phyloP scores from a whole-genome alignment of 139 green algal species.

The Chlamydomonas sp. region DNA sequence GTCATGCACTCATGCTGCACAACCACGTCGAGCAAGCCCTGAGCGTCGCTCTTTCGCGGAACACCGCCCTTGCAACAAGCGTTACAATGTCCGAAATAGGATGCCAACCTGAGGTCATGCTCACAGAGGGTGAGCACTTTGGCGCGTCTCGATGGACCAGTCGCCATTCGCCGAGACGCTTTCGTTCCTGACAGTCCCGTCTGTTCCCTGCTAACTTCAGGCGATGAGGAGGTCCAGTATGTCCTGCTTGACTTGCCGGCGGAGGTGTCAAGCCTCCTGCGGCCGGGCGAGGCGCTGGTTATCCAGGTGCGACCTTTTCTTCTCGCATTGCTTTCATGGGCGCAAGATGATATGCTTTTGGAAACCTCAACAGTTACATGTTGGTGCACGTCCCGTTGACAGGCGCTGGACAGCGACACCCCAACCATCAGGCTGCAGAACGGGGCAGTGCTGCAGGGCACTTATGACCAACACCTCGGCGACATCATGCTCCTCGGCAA shows the following conservation, averaged over 20 bases:
- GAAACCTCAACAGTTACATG: not conserved
- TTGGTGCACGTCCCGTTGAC: not conserved
- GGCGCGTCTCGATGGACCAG: not conserved
- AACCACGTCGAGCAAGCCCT: too few species aligned
- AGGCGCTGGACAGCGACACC: constrained; percentile 28
- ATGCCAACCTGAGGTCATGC: constrained; percentile 22
- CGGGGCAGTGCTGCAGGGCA: constrained; percentile 21
- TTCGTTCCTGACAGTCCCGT: too few species aligned
- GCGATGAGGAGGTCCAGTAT: constrained; percentile 36
- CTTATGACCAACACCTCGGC: constrained; percentile 26
- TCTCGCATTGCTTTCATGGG: not conserved
- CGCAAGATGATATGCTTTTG: not conserved
- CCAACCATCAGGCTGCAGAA: constrained; percentile 31
- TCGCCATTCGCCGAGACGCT: not conserved
- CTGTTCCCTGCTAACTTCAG: not conserved
- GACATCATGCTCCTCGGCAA: constrained; percentile 26
- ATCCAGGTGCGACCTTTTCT: constrained; percentile 2
- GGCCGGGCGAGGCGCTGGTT: constrained; percentile 1
- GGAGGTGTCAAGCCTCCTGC: constrained; percentile 13
- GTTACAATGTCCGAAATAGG: too few species aligned
- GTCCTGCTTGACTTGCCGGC: constrained; percentile 30
- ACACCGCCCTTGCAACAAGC: too few species aligned
- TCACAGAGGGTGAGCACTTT: constrained; percentile 13
- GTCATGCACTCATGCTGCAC: too few species aligned
- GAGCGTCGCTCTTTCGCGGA: too few species aligned